Conservation (phyloP, 106 monocot species). For the Acanthochlamys bracteata region DNA sequence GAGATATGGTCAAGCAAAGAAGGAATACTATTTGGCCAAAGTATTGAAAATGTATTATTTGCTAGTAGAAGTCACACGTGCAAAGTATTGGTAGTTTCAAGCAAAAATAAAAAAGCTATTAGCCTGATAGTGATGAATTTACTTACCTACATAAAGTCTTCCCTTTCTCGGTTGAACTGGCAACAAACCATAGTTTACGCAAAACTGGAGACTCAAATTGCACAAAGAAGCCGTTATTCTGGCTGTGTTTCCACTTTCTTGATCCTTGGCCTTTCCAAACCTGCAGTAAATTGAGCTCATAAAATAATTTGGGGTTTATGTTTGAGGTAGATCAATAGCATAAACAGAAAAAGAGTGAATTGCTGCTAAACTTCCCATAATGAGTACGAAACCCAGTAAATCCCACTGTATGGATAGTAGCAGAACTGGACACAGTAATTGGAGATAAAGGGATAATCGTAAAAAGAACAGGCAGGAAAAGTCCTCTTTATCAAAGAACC, state of each 20-base stretch:
- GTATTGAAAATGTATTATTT: too few relatives aligned
- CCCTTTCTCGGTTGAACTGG: slow-evolving; percentile 74
- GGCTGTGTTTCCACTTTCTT: slow-evolving; percentile 93
- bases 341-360: background rate
- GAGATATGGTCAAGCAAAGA: too few relatives aligned
- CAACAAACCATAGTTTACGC: slow-evolving; percentile 89
- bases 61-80: too few relatives aligned
- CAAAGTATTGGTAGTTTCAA: too few relatives aligned
- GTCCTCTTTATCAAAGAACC: too few relatives aligned
- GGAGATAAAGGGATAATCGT: too few relatives aligned
- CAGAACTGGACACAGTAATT: too few relatives aligned
- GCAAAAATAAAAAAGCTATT: background rate
- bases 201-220: slow-evolving; percentile 72
- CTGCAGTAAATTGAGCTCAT: slow-evolving; percentile 19
- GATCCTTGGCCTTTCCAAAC: slow-evolving; percentile 99
- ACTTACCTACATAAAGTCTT: slow-evolving; percentile 61
- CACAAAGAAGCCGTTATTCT: slow-evolving; percentile 91
- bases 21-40: too few relatives aligned
- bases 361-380: background rate
- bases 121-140: background rate
- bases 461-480: too few relatives aligned
- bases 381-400: too few relatives aligned
- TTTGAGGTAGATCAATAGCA: background rate
- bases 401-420: too few relatives aligned
- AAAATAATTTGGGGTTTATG: background rate